A percentile compares a stretch with the other conserved stretches of the same genome.
Conservation (phyloP, 192 early-diverging fungal genomes). For the Podila verticillata region DNA sequence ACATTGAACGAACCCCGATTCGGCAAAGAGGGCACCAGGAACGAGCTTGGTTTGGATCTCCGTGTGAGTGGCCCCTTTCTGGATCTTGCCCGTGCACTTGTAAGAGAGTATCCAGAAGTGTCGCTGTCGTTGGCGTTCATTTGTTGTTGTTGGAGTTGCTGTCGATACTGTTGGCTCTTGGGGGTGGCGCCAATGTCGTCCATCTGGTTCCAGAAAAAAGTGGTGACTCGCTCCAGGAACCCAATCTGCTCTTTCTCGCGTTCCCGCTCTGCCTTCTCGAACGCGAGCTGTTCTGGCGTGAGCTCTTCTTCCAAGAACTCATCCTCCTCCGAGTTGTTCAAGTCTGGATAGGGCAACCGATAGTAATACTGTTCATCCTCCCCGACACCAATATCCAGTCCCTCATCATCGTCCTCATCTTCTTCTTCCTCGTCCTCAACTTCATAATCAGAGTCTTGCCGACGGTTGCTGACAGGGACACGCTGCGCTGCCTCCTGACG, state of each 20-base stretch:
- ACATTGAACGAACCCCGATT: neutral
- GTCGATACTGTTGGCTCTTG: neutral
- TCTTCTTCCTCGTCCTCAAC: slow-evolving; percentile 2
- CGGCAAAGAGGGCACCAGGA: neutral
- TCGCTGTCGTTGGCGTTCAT: neutral
- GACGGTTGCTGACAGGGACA: neutral
- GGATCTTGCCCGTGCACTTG: neutral
- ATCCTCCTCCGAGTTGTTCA: neutral
- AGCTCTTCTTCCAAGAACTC: neutral
- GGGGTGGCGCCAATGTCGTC: slow-evolving; percentile 25
- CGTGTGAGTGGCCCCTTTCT: neutral
- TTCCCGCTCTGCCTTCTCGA: slow-evolving; percentile 13
- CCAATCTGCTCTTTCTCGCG: slow-evolving; percentile 26
- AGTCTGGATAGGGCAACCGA: neutral
- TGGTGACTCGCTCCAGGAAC: slow-evolving; percentile 31
- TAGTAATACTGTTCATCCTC: slow-evolving; percentile 25
- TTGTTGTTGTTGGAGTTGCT: neutral
- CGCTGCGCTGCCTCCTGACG: slow-evolving; percentile 3
- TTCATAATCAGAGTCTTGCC: neutral
- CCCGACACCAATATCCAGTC: slow-evolving; percentile 19
- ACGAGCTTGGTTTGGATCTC: neutral
- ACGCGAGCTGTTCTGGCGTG: neutral
- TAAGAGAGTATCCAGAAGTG: neutral
- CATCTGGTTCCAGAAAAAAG: slow-evolving; percentile 18
- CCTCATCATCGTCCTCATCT: slow-evolving; percentile 2